Percentiles rank a stretch among this genome's conserved stretches.
Conservation (phyloP, 23 red algal species). For the Gracilaria gracilis region DNA sequence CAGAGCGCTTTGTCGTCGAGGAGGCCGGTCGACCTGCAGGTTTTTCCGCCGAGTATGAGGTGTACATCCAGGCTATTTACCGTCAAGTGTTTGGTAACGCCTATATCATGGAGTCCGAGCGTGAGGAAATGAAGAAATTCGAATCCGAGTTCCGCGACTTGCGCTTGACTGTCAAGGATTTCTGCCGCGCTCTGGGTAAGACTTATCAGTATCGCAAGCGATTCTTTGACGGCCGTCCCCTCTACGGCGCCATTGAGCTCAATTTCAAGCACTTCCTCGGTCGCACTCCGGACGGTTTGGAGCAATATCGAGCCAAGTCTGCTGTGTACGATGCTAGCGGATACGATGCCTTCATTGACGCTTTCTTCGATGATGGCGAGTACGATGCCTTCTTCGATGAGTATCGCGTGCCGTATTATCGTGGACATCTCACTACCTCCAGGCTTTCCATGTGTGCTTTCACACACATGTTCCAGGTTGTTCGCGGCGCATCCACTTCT, state of each 20-base stretch:
- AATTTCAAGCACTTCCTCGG: slow-evolving; percentile 93
- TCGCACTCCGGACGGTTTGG: slow-evolving; percentile 84
- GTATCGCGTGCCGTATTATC: slow-evolving; percentile 80
- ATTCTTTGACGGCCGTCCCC: slow-evolving; percentile 89
- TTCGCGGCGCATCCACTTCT: slow-evolving; percentile 76
- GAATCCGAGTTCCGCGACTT: slow-evolving; percentile 89
- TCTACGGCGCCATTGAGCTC: slow-evolving; percentile 94
- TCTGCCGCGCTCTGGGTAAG: slow-evolving; percentile 84
- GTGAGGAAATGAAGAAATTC: slow-evolving; percentile 79
- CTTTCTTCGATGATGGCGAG: slow-evolving; percentile 92
- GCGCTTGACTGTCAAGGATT: slow-evolving; percentile 81
- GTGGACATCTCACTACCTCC: slow-evolving; percentile 77
- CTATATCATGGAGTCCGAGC: slow-evolving; percentile 96
- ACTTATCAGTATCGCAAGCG: slow-evolving; percentile 83
- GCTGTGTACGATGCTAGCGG: slow-evolving; percentile 89
- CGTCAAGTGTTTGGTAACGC: slow-evolving; percentile 89
- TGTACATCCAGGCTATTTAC: slow-evolving; percentile 81
- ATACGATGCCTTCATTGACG: slow-evolving; percentile 87
- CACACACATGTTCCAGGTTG: slow-evolving; percentile 92
- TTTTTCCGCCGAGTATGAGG: slow-evolving; percentile 82
- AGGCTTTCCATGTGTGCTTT: slow-evolving; percentile 90
- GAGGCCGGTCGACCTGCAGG: slow-evolving; percentile 62
- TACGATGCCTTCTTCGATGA: slow-evolving; percentile 86
- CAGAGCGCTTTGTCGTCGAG: slow-evolving; percentile 68
- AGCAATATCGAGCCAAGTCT: slow-evolving; percentile 81